phyloP scores from a whole-genome alignment of 352 stramenopile species.

The Globisporangium mamillatum region DNA sequence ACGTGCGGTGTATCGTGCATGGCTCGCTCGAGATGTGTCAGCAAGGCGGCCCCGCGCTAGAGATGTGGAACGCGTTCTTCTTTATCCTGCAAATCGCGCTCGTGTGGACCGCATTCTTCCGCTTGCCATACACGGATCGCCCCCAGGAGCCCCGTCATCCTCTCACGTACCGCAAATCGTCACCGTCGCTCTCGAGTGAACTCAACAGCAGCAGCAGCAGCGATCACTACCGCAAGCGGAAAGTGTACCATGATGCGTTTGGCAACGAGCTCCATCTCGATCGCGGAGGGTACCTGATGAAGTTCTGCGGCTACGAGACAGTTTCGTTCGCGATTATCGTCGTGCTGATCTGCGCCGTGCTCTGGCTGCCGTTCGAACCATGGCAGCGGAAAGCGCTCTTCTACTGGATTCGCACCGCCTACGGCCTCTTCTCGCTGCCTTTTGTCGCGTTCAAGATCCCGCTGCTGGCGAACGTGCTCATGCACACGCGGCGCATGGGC shows the following conservation, averaged over 20 bases:
- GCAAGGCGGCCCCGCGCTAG: constrained; percentile 47
- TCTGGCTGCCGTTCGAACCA: constrained; percentile 63
- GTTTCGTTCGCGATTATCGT: constrained; percentile 77
- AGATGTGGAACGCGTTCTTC: constrained; percentile 73
- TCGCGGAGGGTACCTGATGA: constrained; percentile 84
- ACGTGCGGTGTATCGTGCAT: constrained; percentile 68
- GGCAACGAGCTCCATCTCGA: constrained; percentile 78
- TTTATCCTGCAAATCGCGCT: constrained; percentile 83
- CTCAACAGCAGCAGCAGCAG: neutral
- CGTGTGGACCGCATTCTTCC: constrained; percentile 84
- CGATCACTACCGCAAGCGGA: constrained; percentile 11
- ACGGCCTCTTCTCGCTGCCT: constrained; percentile 84
- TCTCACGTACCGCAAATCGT: constrained; percentile 53
- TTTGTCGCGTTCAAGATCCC: constrained; percentile 88
- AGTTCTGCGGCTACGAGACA: constrained; percentile 85
- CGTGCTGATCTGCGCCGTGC: constrained; percentile 47
- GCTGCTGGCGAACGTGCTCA: constrained; percentile 73
- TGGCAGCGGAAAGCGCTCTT: constrained; percentile 83
- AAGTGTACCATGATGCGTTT: constrained; percentile 75
- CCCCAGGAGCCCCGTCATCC: constrained; percentile 50
- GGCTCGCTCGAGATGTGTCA: constrained; percentile 62
- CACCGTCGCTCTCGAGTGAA: constrained; percentile 19
- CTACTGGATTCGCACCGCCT: constrained; percentile 86
- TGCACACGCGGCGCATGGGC: constrained; percentile 83
- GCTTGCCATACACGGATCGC: constrained; percentile 74